Percentiles rank a stretch among this genome's conserved stretches.
Conservation (phyloP, 2,329 filamentous ascomycete species). For the Bipolaris cookei region DNA sequence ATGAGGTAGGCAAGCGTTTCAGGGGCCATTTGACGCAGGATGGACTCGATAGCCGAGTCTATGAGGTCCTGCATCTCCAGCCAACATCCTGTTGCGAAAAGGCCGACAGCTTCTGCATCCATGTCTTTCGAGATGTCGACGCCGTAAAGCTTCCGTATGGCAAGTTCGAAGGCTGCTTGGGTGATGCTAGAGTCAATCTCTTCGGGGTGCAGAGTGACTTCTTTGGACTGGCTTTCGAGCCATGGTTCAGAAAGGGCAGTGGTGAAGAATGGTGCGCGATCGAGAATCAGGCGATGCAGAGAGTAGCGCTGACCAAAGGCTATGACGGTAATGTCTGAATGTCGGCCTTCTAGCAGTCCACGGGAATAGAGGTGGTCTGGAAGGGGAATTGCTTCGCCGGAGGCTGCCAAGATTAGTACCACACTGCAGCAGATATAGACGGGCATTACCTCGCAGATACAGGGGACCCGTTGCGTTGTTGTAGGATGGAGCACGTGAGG, state of each 20-base stretch:
- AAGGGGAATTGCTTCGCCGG: constrained; percentile 51
- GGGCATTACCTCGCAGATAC: constrained; percentile 38
- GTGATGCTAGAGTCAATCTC: constrained; percentile 62
- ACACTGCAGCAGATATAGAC: not conserved
- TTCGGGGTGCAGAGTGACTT: constrained; percentile 60
- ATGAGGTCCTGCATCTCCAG: constrained; percentile 64
- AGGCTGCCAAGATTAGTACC: constrained; percentile 33
- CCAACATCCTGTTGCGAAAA: constrained; percentile 65
- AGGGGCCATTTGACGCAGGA: constrained; percentile 62
- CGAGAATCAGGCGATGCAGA: constrained; percentile 62
- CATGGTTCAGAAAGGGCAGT: constrained; percentile 62
- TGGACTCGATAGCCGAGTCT: constrained; percentile 60
- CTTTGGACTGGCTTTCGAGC: constrained; percentile 60
- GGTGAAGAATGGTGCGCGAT: constrained; percentile 63
- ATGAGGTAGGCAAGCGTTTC: constrained; percentile 58
- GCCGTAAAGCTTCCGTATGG: constrained; percentile 62
- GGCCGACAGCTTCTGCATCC: constrained; percentile 59
- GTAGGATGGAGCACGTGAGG: constrained; percentile 53
- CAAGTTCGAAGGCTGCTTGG: constrained; percentile 60
- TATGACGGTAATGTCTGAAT: constrained; percentile 61
- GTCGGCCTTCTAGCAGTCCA: constrained; percentile 58
- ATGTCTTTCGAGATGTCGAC: constrained; percentile 57
- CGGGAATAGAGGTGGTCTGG: constrained; percentile 60
- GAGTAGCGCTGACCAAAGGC: constrained; percentile 61
- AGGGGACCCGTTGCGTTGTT: constrained; percentile 46